A percentile compares a stretch with the other conserved stretches of the same genome.
phyloP scores from a whole-genome alignment of 306 rosid species.

The Aeschynomene evenia region DNA sequence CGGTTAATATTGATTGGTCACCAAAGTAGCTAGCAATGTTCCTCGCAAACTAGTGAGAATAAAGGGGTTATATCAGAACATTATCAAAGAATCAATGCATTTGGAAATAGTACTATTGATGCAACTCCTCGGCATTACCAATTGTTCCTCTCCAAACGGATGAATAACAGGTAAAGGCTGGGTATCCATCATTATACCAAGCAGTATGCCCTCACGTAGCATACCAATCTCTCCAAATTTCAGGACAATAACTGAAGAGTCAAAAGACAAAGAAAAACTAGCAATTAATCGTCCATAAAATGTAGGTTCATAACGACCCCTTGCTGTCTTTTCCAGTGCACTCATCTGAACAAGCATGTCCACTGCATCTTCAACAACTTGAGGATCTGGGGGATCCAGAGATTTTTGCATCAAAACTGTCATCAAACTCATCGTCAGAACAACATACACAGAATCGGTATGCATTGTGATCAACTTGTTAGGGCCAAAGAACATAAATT shows the following conservation, averaged over 20 bases:
- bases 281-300: conserved; percentile 78
- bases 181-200: conserved; percentile 79
- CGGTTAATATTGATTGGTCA: conserved; percentile 35
- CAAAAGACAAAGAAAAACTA: conserved; percentile 78
- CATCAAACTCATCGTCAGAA: conserved; percentile 32
- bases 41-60: conserved; percentile 43
- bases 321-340: conserved; percentile 58
- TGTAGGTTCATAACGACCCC: conserved; percentile 80
- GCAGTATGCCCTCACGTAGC: conserved; percentile 83
- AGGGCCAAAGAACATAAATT: conserved; percentile 10
- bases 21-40: conserved; percentile 51
- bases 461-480: conserved; percentile 9
- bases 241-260: conserved; percentile 71
- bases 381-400: conserved; percentile 65
- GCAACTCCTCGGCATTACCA: conserved; percentile 51
- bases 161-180: conserved; percentile 83
- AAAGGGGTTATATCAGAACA: conserved; percentile 26
- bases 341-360: conserved; percentile 59
- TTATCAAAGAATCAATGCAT: conserved; percentile 29
- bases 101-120: conserved; percentile 19
- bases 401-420: conserved; percentile 79
- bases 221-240: conserved; percentile 81
- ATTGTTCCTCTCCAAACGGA: conserved; percentile 70
- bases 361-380: conserved; percentile 76
- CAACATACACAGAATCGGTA: conserved; percentile 10